Percentiles rank a stretch among this genome's conserved stretches.
phyloP scores from a whole-genome alignment of 441 rosid genomes.

The Flueggea neowawraea region DNA sequence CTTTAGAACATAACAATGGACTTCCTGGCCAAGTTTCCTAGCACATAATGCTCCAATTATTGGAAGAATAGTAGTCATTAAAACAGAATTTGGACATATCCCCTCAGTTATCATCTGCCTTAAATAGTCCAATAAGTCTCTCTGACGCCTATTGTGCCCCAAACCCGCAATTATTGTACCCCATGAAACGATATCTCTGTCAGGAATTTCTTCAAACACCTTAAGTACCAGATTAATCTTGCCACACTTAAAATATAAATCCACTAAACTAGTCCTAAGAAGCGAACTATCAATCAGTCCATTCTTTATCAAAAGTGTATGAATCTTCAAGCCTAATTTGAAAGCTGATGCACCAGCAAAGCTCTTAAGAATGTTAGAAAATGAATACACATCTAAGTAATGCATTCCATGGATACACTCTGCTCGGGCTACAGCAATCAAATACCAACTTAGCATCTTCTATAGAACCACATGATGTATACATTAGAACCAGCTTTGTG shows the following conservation, averaged over 20 bases:
- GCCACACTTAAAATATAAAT: constrained; percentile 80
- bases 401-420: constrained; percentile 77
- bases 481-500: constrained; percentile 67
- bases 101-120: constrained; percentile 73
- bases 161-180: constrained; percentile 86
- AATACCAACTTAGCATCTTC: constrained; percentile 66
- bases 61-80: constrained; percentile 60
- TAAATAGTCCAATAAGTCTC: constrained; percentile 53
- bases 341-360: constrained; percentile 77
- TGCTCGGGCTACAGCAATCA: constrained; percentile 41
- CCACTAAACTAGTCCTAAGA: constrained; percentile 66
- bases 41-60: constrained; percentile 62
- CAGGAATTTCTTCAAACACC: constrained; percentile 59
- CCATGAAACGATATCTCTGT: constrained; percentile 69
- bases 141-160: constrained; percentile 59
- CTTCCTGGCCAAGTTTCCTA: constrained; percentile 57
- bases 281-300: constrained; percentile 50
- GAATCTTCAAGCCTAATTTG: constrained; percentile 66
- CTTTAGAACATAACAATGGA: constrained; percentile 68
- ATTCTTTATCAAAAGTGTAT: constrained; percentile 69
- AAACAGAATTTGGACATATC: constrained; percentile 57
- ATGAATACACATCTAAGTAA: constrained; percentile 70
- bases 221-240: constrained; percentile 52
- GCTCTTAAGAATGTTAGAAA: constrained; percentile 73
- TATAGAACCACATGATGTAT: constrained; percentile 63